Percentiles rank a stretch among this genome's conserved stretches.
Evolutionary conservation across 495 filamentous ascomycete species (phyloP).

Genomic region (Amorphotheca resinae): DNA sequence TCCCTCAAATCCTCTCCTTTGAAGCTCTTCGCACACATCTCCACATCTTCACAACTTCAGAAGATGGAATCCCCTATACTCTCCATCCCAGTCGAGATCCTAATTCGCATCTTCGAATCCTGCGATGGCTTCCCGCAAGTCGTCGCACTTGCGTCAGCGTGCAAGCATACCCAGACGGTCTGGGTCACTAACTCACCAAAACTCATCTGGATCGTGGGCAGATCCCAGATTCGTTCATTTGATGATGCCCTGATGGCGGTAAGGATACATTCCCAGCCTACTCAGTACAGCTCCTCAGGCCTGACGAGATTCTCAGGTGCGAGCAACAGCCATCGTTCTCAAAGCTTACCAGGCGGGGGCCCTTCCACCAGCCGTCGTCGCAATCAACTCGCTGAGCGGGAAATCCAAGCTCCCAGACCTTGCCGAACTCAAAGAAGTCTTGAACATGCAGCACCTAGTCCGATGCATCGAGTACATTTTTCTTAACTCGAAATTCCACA

Average conservation of each 20-base stretch:
- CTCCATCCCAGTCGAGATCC: conserved; percentile 1
- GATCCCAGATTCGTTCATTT: conserved; percentile 1
- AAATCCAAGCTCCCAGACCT: not conserved
- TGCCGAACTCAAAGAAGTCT: conserved; percentile 4
- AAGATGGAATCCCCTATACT: conserved; percentile 1
- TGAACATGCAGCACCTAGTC: conserved; percentile 2
- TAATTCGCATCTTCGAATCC: conserved; percentile 2
- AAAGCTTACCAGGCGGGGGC: not conserved
- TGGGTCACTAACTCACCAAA: conserved; percentile 1
- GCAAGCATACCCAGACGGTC: conserved; percentile 2
- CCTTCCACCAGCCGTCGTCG: not conserved
- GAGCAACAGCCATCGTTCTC: conserved; percentile 1
- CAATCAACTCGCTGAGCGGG: conserved; percentile 2
- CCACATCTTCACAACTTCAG: too few species aligned
- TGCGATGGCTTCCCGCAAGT: conserved; percentile 5
- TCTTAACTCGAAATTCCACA: not conserved
- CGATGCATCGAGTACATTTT: conserved; percentile 5
- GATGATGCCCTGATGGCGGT: conserved; percentile 5
- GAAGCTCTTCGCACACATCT: conserved; percentile 1
- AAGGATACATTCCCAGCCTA: conserved; percentile 1
- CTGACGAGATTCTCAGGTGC: not conserved
- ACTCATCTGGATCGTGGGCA: conserved; percentile 5
- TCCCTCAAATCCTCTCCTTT: not conserved
- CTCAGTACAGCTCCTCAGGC: not conserved
- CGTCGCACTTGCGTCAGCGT: conserved; percentile 3